Evolutionary conservation across 2,329 filamentous ascomycete species (phyloP), one percentile per base, ranked within the genome.

Genomic region (Xylaria sp.): DNA sequence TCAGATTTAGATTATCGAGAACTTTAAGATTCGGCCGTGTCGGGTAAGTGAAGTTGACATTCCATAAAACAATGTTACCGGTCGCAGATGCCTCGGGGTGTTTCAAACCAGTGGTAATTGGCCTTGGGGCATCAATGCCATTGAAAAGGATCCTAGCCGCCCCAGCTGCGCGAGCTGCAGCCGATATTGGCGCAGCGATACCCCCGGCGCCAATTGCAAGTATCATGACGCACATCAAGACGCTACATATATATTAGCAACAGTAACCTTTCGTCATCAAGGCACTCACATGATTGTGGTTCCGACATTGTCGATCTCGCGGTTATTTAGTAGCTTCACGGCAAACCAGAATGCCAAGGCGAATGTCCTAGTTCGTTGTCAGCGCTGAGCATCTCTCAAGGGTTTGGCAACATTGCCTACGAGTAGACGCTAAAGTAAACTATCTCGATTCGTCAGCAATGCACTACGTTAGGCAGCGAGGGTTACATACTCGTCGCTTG

Each of bases 1-100:
- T 81, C 8, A 92, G 78, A 72, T 84, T 83, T 1, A 92, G 75
- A 2, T 84, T 80, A 71, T 91, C 84, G 0, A 93, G 80, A 0
- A 93, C 87, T 73, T 88, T 88, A 63, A 90, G 85, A 67, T 88
- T 84, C 0, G 89, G 88, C 18, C 90, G 84, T 29, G 82, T 87
- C 0, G 92, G 92, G 71, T 94, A 94, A 1, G 91, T 87, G 74
- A 94, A 94, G 16, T 84, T 87, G 18, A 94, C 85, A 47, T 88
- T 82, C 32, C 87, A 81, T 21, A 94, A 85, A 4, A 85, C 81
- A 54, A 92, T 90, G 53, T 90, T 85, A 13, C 81, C 81, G 3
- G 79, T 78, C 1, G 83, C 82, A 6, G 82, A 83, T 9, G 84
- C 83, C 21, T 86, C 82, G 0, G 84, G 84, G 1, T 81, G 80